Base-by-base conservation (phyloP, 1,284 basidiomycete genomes). In the Ganoderma boninense region DNA sequence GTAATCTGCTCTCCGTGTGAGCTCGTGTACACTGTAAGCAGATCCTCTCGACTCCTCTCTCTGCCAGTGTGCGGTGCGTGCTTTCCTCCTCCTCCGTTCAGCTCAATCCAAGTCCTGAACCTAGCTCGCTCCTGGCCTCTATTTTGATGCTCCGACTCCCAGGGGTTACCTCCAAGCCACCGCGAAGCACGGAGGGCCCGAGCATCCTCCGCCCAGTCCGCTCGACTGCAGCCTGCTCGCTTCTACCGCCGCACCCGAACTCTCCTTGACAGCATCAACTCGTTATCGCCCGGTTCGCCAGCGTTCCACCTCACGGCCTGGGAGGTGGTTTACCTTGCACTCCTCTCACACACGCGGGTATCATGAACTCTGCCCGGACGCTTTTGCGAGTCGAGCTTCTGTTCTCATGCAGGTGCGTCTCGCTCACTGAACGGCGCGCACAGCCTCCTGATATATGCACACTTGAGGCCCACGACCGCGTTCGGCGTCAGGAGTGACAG, bases 121-220 rank as follows among this genome's bases (percentile, higher is more conserved):
- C 23, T 23, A 52, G 49, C 49, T n/a, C 49, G 26, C 4, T 26
- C 26, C 26, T 52, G 49, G 49, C 23, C 49, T 11, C 23, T 14
- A 14, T 26, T 26, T 52, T 52, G 49, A 13, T 23, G 23, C 20
- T 23, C 49, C 49, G 49, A 52, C 26, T 52, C 13, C 49, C 49
- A 52, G n/a, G 49, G 49, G 8, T 20, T 13, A 52, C 13, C 20
- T 52, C n/a, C 49, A 52, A 52, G 49, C 49, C 49, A 23, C 49
- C 49, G 49, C 49, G 49, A 52, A 52, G 49, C 49, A 26, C 49
- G 49, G 49, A 52, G 49, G 49, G 26, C 49, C 49, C n/a, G 49
- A 52, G 23, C 49, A 52, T 23, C 49, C 49, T 23, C 49, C 49
- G 49, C 49, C 20, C 49, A 26, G 13, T 10, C 11, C 49, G 49